Conservation (phyloP, 176 grass and related monocot genomes). For the Oryza longistaminata region DNA sequence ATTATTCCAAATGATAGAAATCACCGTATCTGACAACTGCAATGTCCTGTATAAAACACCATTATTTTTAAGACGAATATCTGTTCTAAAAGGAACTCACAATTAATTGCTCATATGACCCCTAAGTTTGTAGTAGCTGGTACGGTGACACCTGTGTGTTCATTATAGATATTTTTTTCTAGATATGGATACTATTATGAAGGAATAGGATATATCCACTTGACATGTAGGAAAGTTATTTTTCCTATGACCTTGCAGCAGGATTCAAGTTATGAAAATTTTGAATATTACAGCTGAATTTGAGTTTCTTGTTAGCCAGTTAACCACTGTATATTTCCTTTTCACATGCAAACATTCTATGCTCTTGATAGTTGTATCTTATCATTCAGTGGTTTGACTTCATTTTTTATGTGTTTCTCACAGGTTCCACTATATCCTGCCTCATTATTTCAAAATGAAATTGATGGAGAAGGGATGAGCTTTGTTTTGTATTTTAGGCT, state of each 20-base stretch:
- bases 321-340: background rate
- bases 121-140: background rate
- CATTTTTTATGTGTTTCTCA: slow-evolving; percentile 34
- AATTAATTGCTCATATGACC: background rate
- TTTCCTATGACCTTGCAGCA: slow-evolving; percentile 2
- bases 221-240: background rate
- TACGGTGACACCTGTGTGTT: background rate
- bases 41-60: background rate
- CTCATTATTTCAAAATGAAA: slow-evolving; percentile 96
- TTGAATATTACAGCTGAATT: background rate
- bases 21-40: slow-evolving; percentile 7
- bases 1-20: background rate
- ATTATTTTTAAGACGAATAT: background rate
- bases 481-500: slow-evolving; percentile 99
- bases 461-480: slow-evolving; percentile 88
- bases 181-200: slow-evolving; percentile 1
- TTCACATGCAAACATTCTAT: slow-evolving; percentile 3
- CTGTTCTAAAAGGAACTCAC: background rate
- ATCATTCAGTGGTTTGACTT: slow-evolving; percentile 11
- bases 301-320: background rate
- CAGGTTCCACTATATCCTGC: slow-evolving; percentile 93
- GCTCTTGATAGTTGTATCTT: background rate
- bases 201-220: slow-evolving; percentile 21
- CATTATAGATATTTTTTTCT: slow-evolving; percentile 3
- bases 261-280: background rate